Percentiles rank a stretch among this genome's conserved stretches.
These are phyloP conservation scores for Gremmenia infestans DNA, from an alignment of 2,329 filamentous ascomycete species.

Conservation along the genomic window DNA sequence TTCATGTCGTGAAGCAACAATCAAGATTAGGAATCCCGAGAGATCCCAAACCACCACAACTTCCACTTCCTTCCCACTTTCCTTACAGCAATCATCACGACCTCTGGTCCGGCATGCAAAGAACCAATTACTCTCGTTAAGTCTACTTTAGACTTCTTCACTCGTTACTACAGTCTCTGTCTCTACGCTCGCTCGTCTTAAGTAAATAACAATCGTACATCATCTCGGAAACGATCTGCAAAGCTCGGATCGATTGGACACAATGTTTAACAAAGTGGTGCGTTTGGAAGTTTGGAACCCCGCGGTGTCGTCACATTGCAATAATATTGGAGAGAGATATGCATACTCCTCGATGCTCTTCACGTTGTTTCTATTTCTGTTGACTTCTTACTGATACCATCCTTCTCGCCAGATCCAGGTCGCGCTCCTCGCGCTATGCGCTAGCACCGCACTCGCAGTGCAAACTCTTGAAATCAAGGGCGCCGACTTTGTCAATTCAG, in stretches of 20 bases:
- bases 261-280: not conserved
- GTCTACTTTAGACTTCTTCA: not conserved
- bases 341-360: too few species aligned
- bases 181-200: not conserved
- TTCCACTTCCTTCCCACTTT: not conserved
- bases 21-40: not conserved
- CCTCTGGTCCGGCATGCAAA: not conserved
- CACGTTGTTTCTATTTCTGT: not conserved
- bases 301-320: not conserved
- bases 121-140: not conserved
- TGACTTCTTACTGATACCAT: not conserved
- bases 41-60: not conserved
- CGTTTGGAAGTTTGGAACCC: not conserved
- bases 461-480: conserved; percentile 52
- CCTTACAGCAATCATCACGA: not conserved
- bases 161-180: not conserved
- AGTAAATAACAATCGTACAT: not conserved
- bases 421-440: conserved; percentile 26
- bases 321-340: too few species aligned
- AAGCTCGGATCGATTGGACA: not conserved
- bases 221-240: not conserved
- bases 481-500: conserved; percentile 55
- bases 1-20: not conserved
- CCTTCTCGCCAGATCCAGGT: conserved; percentile 10
- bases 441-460: conserved; percentile 47